These are phyloP conservation scores for Athelia sp. DNA, from an alignment of 1,284 basidiomycete species.

Conservation along the genomic window DNA sequence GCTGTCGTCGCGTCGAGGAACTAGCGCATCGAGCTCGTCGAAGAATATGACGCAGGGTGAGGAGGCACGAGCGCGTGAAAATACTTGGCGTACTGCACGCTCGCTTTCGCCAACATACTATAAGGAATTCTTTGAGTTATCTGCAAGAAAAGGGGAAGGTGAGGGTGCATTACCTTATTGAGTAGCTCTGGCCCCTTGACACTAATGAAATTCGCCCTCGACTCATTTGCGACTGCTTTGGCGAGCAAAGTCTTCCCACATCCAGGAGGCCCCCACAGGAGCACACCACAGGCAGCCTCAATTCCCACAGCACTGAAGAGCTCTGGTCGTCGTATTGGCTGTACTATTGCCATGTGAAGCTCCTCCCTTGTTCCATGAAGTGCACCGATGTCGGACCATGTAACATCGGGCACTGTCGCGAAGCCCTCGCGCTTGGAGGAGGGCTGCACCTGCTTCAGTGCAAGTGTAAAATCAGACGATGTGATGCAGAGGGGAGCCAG, in stretches of 20 bases:
- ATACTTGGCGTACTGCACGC: slow-evolving; percentile 90
- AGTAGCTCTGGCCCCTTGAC: slow-evolving; percentile 96
- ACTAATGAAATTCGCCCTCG: slow-evolving; percentile 92
- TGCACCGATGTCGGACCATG: slow-evolving; percentile 95
- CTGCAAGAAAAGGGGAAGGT: neutral
- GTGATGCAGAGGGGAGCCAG: slow-evolving; percentile 80
- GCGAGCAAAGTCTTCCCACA: slow-evolving; percentile 96
- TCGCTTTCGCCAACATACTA: slow-evolving; percentile 99
- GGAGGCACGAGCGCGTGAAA: slow-evolving; percentile 82
- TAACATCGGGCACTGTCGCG: slow-evolving; percentile 92
- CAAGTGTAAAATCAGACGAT: slow-evolving; percentile 72
- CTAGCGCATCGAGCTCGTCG: slow-evolving; percentile 95
- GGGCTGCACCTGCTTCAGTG: slow-evolving; percentile 86
- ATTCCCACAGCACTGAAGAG: slow-evolving; percentile 87
- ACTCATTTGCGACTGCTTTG: slow-evolving; percentile 96
- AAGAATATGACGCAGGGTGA: slow-evolving; percentile 93
- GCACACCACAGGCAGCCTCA: slow-evolving; percentile 82
- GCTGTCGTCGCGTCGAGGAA: slow-evolving; percentile 89
- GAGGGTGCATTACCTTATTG: slow-evolving; percentile 70
- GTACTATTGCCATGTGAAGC: slow-evolving; percentile 95
- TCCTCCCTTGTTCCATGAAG: slow-evolving; percentile 83
- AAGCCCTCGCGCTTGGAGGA: slow-evolving; percentile 98
- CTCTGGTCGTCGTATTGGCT: slow-evolving; percentile 89
- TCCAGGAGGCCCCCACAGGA: slow-evolving; percentile 98
- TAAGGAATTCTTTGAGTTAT: neutral